These are phyloP conservation scores for Rehmannia glutinosa DNA, from an alignment of 257 asterid genomes.

Conservation along the genomic window DNA sequence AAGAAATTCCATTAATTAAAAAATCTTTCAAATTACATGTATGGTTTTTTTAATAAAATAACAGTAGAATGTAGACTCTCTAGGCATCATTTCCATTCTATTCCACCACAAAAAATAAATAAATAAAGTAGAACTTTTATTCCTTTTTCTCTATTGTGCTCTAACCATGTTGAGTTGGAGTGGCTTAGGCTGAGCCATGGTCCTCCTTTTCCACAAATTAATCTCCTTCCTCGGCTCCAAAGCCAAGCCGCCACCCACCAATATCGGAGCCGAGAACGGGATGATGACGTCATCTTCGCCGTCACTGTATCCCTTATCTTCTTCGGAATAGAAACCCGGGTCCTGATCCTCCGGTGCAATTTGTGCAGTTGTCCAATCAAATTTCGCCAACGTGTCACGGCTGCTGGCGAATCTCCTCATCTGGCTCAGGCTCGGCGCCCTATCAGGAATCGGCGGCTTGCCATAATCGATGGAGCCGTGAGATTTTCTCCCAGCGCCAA, in stretches of 20 bases:
- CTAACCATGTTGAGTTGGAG: slow-evolving; percentile 46
- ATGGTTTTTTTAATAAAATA: too few species aligned
- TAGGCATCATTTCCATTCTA: too few species aligned
- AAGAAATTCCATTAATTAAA: too few species aligned
- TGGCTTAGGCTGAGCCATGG: slow-evolving; percentile 67
- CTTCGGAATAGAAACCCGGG: slow-evolving; percentile 30
- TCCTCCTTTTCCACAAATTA: slow-evolving; percentile 87
- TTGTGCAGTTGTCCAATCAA: slow-evolving; percentile 56
- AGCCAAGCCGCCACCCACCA: slow-evolving; percentile 13
- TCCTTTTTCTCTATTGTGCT: too few species aligned
- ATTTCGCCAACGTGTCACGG: slow-evolving; percentile 51
- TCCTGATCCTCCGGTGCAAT: slow-evolving; percentile 33
- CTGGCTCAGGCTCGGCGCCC: slow-evolving; percentile 44
- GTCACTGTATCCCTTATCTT: slow-evolving; percentile 27
- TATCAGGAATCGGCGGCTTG: slow-evolving; percentile 21
- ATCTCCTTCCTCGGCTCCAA: slow-evolving; percentile 83
- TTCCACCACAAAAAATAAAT: too few species aligned
- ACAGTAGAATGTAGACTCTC: too few species aligned
- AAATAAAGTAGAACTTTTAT: too few species aligned
- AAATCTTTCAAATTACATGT: too few species aligned
- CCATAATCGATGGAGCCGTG: slow-evolving; percentile 16
- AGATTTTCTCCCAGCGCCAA: slow-evolving; percentile 28
- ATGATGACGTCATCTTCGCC: slow-evolving; percentile 32
- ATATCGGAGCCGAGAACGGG: slow-evolving; percentile 56
- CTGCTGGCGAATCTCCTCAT: slow-evolving; percentile 69